A percentile compares a stretch with the other conserved stretches of the same genome.
phyloP scores from a whole-genome alignment of 371 early-diverging fungal genomes.

The Syncephalastrum monosporum region DNA sequence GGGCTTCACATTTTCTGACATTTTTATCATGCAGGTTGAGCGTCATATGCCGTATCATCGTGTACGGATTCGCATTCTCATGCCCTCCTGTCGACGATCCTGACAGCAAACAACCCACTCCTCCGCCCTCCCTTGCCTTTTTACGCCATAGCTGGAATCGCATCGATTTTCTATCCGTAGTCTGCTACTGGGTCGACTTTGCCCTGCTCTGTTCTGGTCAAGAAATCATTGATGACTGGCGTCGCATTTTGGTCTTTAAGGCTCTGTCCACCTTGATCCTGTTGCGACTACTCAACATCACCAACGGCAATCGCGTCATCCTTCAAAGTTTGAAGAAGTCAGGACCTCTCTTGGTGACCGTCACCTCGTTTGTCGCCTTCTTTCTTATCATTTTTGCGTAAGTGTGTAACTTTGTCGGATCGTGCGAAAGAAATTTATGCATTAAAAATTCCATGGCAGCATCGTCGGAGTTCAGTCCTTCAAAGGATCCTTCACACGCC shows the following conservation, averaged over 20 bases:
- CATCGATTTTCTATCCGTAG: slow-evolving; percentile 62
- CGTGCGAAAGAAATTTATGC: not conserved
- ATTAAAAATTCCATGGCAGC: slow-evolving; percentile 19
- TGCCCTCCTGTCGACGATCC: slow-evolving; percentile 16
- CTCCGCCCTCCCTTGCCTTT: slow-evolving; percentile 41
- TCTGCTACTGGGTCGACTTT: slow-evolving; percentile 62
- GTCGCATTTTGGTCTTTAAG: slow-evolving; percentile 55
- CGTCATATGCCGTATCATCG: slow-evolving; percentile 45
- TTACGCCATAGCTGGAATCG: slow-evolving; percentile 70
- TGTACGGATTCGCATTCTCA: slow-evolving; percentile 55
- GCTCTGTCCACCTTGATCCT: slow-evolving; percentile 55
- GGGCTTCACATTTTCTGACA: not conserved
- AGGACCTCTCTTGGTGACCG: slow-evolving; percentile 59
- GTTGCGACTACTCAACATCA: slow-evolving; percentile 59
- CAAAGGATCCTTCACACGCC: slow-evolving; percentile 62
- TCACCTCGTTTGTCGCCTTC: slow-evolving; percentile 59
- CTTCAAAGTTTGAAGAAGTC: slow-evolving; percentile 64
- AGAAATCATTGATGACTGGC: slow-evolving; percentile 34
- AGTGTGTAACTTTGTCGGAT: slow-evolving; percentile 8
- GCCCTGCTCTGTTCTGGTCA: slow-evolving; percentile 33
- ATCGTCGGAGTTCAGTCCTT: slow-evolving; percentile 67
- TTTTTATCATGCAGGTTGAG: slow-evolving; percentile 3
- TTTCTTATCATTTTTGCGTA: slow-evolving; percentile 68
- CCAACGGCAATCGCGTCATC: slow-evolving; percentile 60
- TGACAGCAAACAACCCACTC: not conserved